Percentiles rank a stretch among this genome's conserved stretches.
phyloP scores from a whole-genome alignment of 208 protist genomes.

The Leishmania arabica region DNA sequence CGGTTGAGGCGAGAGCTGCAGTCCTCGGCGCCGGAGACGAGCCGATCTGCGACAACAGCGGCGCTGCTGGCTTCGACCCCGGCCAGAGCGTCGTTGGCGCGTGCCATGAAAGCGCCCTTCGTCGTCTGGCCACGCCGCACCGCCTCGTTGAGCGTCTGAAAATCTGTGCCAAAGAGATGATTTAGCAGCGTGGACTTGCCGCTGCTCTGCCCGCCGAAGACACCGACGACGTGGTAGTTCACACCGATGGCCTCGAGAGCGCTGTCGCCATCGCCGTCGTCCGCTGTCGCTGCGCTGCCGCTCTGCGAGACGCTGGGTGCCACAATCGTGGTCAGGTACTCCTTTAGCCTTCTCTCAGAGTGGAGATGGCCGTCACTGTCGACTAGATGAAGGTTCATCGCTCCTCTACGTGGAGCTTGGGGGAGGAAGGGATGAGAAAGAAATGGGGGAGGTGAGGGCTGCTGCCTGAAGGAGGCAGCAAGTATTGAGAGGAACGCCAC shows the following conservation, averaged over 20 bases:
- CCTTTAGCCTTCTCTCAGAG: conserved; percentile 45
- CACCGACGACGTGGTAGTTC: conserved; percentile 92
- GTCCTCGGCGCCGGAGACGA: background rate
- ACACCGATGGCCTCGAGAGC: conserved; percentile 32
- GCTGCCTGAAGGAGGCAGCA: background rate
- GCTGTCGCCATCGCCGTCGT: background rate
- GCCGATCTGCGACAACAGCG: background rate
- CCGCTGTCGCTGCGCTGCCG: background rate
- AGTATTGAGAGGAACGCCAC: conserved; percentile 3
- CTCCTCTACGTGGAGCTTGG: background rate
- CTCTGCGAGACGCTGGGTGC: background rate
- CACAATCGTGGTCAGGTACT: conserved; percentile 43
- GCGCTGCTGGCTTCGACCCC: conserved; percentile 20
- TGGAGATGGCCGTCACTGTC: conserved; percentile 67
- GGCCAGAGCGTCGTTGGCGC: conserved; percentile 31
- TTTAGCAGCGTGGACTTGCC: conserved; percentile 98
- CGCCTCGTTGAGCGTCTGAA: conserved; percentile 93
- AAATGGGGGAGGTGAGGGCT: background rate
- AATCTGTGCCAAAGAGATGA: conserved; percentile 94
- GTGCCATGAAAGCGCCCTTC: conserved; percentile 90
- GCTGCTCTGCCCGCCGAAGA: conserved; percentile 96
- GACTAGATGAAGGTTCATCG: conserved; percentile 68
- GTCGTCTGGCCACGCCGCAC: conserved; percentile 94
- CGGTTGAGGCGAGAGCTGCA: conserved; percentile 20
- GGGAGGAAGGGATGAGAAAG: background rate